Evolutionary conservation across 2,329 filamentous ascomycete species (phyloP).

Genomic region (Claviceps monticola): DNA sequence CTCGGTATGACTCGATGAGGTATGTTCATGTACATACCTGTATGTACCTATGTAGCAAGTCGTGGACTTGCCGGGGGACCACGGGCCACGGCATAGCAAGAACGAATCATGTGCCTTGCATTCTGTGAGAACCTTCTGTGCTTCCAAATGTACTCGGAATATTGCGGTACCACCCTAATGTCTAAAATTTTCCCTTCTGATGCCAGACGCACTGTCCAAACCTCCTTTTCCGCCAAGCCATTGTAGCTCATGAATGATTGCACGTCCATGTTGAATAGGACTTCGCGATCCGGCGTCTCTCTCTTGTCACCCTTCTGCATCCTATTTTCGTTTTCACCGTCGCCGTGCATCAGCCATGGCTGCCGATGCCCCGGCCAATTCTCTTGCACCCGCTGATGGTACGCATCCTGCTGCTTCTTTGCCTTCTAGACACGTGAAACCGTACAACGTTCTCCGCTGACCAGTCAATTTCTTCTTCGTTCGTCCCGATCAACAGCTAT

Average conservation of each 20-base stretch:
- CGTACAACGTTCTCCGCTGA: not conserved
- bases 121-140: constrained; percentile 1
- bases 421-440: not conserved
- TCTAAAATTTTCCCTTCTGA: constrained; percentile 14
- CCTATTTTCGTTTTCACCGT: constrained; percentile 7
- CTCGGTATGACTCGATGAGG: too few relatives aligned
- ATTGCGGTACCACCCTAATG: constrained; percentile 13
- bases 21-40: not conserved
- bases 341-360: constrained; percentile 16
- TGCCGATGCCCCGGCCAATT: constrained; percentile 14
- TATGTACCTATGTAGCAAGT: not conserved
- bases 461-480: not conserved
- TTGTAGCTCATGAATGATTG: constrained; percentile 9
- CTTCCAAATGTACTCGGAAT: constrained; percentile 13
- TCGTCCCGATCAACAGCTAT: constrained; percentile 7
- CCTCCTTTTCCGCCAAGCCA: not conserved
- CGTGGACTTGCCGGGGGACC: not conserved
- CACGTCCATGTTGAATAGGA: constrained; percentile 12
- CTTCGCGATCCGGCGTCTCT: constrained; percentile 13
- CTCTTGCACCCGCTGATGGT: constrained; percentile 14
- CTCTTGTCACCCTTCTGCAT: constrained; percentile 9
- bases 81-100: not conserved
- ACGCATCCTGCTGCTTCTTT: not conserved
- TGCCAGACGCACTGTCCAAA: not conserved
- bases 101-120: constrained; percentile 1